Conservation (phyloP, 106 monocot genomes). For the Acorus calamus region DNA sequence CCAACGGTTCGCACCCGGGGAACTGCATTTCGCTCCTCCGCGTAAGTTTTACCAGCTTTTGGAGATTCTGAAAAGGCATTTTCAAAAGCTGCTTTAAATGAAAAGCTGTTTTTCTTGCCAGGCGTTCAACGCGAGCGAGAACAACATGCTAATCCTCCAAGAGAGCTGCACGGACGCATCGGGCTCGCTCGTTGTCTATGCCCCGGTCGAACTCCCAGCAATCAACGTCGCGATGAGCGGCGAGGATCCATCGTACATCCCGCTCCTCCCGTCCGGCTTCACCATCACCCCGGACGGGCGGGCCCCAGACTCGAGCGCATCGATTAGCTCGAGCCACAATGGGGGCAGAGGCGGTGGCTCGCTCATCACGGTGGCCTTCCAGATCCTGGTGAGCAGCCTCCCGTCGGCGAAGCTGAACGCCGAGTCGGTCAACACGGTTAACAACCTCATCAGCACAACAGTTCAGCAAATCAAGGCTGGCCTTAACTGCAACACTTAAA, state of each 20-base stretch:
- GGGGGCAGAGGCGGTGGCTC: neutral
- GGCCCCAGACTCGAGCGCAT: too few relatives aligned
- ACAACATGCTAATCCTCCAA: slow-evolving; percentile 7
- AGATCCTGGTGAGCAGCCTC: slow-evolving; percentile 6
- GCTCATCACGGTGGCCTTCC: slow-evolving; percentile 5
- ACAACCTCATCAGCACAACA: slow-evolving; percentile 7
- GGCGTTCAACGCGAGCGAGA: neutral
- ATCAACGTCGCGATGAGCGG: slow-evolving; percentile 2
- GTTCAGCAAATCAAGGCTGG: slow-evolving; percentile 2
- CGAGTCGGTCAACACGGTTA: slow-evolving; percentile 4
- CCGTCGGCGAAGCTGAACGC: slow-evolving; percentile 1
- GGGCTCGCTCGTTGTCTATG: slow-evolving; percentile 3
- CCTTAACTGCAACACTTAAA: neutral
- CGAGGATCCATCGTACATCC: neutral
- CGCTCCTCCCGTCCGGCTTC: slow-evolving; percentile 8
- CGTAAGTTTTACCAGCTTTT: slow-evolving; percentile 25
- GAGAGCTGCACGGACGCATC: slow-evolving; percentile 5
- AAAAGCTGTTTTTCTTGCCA: neutral
- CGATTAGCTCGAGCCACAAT: too few relatives aligned
- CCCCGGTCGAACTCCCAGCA: neutral
- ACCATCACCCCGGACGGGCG: neutral
- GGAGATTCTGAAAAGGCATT: too few relatives aligned
- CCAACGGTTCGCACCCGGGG: slow-evolving; percentile 58
- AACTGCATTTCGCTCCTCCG: slow-evolving; percentile 81
- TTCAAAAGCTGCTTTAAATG: too few relatives aligned